Evolutionary conservation across 164 flowering plant genomes (phyloP).

Genomic region (Akebia trifoliata): DNA sequence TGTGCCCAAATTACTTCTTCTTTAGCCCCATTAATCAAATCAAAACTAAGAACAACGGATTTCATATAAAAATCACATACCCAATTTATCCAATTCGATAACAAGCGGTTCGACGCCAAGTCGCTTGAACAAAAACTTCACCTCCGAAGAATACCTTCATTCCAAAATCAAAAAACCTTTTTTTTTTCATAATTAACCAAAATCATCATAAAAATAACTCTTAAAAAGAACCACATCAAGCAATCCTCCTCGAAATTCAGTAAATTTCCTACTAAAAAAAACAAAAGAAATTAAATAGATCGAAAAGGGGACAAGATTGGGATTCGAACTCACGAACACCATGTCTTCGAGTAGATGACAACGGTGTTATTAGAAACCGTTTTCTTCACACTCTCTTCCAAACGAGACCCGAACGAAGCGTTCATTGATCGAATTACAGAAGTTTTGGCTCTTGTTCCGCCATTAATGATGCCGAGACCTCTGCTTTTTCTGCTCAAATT

Average conservation of each 20-base stretch:
- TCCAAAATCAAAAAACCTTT: slow-evolving; percentile 4
- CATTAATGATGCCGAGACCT: slow-evolving; percentile 1
- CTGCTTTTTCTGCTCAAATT: neutral
- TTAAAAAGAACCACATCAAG: slow-evolving; percentile 3
- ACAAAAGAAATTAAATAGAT: neutral
- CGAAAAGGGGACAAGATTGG: neutral
- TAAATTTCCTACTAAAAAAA: neutral
- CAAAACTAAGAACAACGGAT: neutral
- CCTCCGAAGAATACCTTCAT: slow-evolving; percentile 75
- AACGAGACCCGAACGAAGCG: slow-evolving; percentile 62
- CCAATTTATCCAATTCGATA: slow-evolving; percentile 86
- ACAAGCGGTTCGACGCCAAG: slow-evolving; percentile 73
- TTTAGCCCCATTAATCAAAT: neutral
- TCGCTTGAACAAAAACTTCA: slow-evolving; percentile 70
- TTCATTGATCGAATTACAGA: slow-evolving; percentile 22
- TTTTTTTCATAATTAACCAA: slow-evolving; percentile 12
- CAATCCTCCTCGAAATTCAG: neutral
- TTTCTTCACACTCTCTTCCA: slow-evolving; percentile 74
- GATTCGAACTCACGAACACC: slow-evolving; percentile 84
- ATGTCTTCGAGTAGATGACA: slow-evolving; percentile 89
- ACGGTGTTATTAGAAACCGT: slow-evolving; percentile 69
- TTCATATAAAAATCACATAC: slow-evolving; percentile 28
- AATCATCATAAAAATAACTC: neutral
- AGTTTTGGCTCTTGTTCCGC: slow-evolving; percentile 1
- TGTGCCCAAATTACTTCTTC: neutral